A percentile compares a stretch with the other conserved stretches of the same genome.
phyloP scores from a whole-genome alignment of 78 protist species.

The slime mould (Dictyostelium discoideum) region DNA sequence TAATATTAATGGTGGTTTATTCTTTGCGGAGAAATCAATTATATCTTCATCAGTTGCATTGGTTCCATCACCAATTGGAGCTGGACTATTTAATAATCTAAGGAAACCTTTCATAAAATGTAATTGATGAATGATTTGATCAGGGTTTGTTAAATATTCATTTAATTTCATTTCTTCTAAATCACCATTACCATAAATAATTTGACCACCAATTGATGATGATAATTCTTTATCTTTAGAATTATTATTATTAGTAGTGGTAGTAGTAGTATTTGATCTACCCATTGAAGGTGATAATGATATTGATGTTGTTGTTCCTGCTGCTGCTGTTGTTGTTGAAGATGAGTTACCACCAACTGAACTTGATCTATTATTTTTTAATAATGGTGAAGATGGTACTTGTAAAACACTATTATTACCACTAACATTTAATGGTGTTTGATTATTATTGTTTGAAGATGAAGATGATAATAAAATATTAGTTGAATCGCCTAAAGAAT shows the following conservation, averaged over 20 bases:
- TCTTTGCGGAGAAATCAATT: conserved; percentile 61
- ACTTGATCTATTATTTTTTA: neutral
- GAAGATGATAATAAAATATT: neutral
- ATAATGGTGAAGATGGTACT: neutral
- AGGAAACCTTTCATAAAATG: conserved; percentile 31
- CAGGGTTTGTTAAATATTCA: neutral
- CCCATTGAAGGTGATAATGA: conserved; percentile 9
- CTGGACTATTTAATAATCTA: conserved; percentile 25
- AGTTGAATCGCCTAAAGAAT: neutral
- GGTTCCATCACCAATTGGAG: conserved; percentile 59
- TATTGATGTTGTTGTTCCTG: too few species aligned
- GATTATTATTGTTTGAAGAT: neutral
- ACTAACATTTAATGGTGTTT: neutral
- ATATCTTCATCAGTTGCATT: conserved; percentile 69
- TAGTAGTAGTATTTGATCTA: neutral
- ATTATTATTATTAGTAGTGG: neutral
- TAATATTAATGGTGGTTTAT: conserved; percentile 16
- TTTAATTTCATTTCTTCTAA: conserved; percentile 22
- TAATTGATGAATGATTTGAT: conserved; percentile 40
- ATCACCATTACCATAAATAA: conserved; percentile 17
- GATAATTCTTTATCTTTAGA: neutral
- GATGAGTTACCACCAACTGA: neutral
- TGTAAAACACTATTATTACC: neutral
- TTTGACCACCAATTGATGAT: neutral
- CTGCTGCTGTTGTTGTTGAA: neutral